phyloP scores from a whole-genome alignment of 306 rosid species.

The Castanea sativa region DNA sequence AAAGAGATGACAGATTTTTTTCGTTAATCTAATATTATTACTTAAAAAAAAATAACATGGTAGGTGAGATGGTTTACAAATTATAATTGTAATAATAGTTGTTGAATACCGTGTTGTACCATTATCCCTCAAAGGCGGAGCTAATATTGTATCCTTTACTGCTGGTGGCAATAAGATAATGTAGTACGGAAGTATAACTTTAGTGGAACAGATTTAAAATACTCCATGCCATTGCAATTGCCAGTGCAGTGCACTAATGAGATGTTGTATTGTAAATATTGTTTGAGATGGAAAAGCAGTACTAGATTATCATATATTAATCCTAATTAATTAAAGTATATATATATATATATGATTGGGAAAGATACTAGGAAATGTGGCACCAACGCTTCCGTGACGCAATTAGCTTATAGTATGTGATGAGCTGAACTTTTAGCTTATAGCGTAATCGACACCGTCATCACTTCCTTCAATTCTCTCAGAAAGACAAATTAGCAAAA shows the following conservation, averaged over 20 bases:
- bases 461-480: background rate
- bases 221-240: background rate
- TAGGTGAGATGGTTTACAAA: too few species aligned
- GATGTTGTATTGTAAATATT: slow-evolving; percentile 7
- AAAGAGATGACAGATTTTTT: too few species aligned
- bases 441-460: slow-evolving; percentile 40
- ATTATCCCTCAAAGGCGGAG: background rate
- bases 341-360: background rate
- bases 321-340: too few species aligned
- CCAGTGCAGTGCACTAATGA: slow-evolving; percentile 16
- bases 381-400: slow-evolving; percentile 29
- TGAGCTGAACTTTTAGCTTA: slow-evolving; percentile 1
- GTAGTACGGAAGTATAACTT: background rate
- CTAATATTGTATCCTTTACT: too few species aligned
- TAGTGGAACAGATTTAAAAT: background rate
- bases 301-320: too few species aligned
- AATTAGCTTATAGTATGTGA: background rate
- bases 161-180: too few species aligned
- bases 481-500: background rate
- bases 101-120: background rate
- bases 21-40: too few species aligned
- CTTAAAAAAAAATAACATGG: too few species aligned
- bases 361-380: slow-evolving; percentile 21
- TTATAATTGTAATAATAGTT: background rate
- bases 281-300: too few species aligned